Conservation (phyloP, 2,329 filamentous ascomycete species). For the Exophiala spinifera region DNA sequence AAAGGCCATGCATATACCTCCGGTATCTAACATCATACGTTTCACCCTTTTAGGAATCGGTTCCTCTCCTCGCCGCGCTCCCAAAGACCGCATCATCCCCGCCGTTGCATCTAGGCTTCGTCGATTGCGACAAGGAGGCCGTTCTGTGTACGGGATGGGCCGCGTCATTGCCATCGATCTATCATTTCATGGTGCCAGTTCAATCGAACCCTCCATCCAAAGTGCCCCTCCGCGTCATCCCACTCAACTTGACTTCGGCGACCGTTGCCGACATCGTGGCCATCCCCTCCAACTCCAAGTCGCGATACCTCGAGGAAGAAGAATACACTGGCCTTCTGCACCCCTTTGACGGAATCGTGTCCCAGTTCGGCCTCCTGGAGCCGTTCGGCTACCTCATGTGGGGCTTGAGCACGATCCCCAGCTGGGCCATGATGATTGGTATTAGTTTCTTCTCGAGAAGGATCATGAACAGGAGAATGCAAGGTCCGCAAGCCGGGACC, state of each 20-base stretch:
- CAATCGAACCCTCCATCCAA: constrained; percentile 52
- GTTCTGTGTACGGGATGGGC: constrained; percentile 62
- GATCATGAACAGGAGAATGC: constrained; percentile 47
- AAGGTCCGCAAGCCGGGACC: neutral
- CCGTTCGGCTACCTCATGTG: constrained; percentile 57
- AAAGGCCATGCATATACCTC: too few relatives aligned
- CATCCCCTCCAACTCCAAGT: constrained; percentile 45
- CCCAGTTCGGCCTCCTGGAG: constrained; percentile 52
- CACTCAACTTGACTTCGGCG: constrained; percentile 57
- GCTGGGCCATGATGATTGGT: constrained; percentile 63
- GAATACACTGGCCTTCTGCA: constrained; percentile 60
- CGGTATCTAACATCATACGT: neutral
- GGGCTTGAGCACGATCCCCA: constrained; percentile 57
- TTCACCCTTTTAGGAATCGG: constrained; percentile 53
- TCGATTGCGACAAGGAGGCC: constrained; percentile 59
- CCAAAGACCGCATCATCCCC: constrained; percentile 43
- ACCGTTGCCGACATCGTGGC: constrained; percentile 56
- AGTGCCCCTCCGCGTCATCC: constrained; percentile 53
- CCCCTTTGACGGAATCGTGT: constrained; percentile 58
- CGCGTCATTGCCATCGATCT: constrained; percentile 54
- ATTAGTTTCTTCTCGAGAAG: constrained; percentile 60
- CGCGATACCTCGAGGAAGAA: constrained; percentile 46
- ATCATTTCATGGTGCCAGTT: constrained; percentile 57
- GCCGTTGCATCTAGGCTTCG: constrained; percentile 54
- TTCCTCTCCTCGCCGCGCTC: constrained; percentile 47